phyloP scores from a whole-genome alignment of 192 early-diverging fungal genomes.

The Backusella circina region DNA sequence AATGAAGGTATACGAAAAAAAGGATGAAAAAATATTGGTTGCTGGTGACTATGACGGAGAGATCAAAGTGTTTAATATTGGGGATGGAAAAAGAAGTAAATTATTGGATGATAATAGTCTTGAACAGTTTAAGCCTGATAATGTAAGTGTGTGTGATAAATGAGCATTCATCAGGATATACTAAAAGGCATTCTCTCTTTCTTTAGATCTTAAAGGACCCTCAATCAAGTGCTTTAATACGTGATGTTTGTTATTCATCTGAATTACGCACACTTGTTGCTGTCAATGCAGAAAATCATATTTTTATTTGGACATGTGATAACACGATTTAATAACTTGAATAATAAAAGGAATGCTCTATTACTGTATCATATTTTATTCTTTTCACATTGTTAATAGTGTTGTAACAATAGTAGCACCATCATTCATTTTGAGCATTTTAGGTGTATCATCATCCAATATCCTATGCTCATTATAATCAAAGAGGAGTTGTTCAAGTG shows the following conservation, averaged over 20 bases:
- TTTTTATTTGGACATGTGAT: constrained; percentile 20
- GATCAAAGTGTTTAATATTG: constrained; percentile 25
- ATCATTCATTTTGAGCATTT: neutral
- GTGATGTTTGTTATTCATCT: constrained; percentile 20
- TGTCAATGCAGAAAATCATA: constrained; percentile 16
- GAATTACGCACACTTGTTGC: constrained; percentile 17
- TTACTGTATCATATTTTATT: neutral
- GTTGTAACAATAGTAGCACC: neutral
- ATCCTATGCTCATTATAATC: neutral
- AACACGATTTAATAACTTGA: neutral
- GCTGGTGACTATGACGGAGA: constrained; percentile 28
- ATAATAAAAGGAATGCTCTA: neutral
- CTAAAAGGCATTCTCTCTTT: neutral
- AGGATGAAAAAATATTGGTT: constrained; percentile 18
- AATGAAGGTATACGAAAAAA: constrained; percentile 19
- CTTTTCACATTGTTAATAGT: neutral
- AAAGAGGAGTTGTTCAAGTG: neutral
- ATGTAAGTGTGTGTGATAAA: neutral
- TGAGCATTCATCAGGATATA: neutral
- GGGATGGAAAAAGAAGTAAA: constrained; percentile 12
- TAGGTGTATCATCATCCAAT: neutral
- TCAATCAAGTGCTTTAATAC: constrained; percentile 12
- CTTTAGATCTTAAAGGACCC: constrained; percentile 7
- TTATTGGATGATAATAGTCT: constrained; percentile 18
- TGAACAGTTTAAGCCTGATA: constrained; percentile 15